Evolutionary conservation across 2,329 filamentous ascomycete genomes (phyloP).

Genomic region (Daldinia sp.): DNA sequence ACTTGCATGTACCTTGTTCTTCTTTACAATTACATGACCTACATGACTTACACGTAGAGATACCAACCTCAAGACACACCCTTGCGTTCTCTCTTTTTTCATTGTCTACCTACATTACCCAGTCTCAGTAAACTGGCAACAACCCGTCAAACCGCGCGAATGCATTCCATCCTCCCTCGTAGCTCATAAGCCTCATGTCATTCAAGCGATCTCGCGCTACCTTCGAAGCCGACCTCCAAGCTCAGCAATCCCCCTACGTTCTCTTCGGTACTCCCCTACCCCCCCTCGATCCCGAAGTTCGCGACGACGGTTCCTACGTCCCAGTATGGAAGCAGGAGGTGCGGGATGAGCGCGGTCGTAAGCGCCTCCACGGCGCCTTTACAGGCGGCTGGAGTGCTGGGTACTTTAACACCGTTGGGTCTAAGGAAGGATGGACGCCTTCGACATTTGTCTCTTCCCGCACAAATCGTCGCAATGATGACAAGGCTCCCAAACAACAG

Average conservation of each 20-base stretch:
- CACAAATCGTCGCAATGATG: constrained; percentile 78
- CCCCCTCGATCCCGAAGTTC: constrained; percentile 77
- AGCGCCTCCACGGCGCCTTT: constrained; percentile 94
- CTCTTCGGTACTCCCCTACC: constrained; percentile 88
- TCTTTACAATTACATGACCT: too few relatives aligned
- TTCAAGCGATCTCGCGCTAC: constrained; percentile 82
- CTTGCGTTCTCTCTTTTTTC: not conserved
- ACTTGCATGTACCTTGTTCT: too few relatives aligned
- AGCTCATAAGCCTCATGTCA: constrained; percentile 66
- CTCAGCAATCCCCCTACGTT: constrained; percentile 78
- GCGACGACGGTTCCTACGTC: constrained; percentile 92
- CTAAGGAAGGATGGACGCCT: constrained; percentile 97
- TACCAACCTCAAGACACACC: too few relatives aligned
- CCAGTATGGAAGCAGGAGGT: constrained; percentile 99
- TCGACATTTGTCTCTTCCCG: constrained; percentile 93
- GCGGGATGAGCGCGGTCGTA: constrained; percentile 89
- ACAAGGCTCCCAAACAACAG: constrained; percentile 60
- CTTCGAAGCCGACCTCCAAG: constrained; percentile 80
- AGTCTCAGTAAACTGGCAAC: not conserved
- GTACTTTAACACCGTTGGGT: constrained; percentile 98
- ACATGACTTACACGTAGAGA: too few relatives aligned
- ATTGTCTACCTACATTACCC: not conserved
- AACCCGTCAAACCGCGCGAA: not conserved
- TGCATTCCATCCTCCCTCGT: not conserved
- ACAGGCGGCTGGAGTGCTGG: constrained; percentile 97